Evolutionary conservation across 2,329 filamentous ascomycete species (phyloP).

Genomic region (Cryphonectria radicalis): DNA sequence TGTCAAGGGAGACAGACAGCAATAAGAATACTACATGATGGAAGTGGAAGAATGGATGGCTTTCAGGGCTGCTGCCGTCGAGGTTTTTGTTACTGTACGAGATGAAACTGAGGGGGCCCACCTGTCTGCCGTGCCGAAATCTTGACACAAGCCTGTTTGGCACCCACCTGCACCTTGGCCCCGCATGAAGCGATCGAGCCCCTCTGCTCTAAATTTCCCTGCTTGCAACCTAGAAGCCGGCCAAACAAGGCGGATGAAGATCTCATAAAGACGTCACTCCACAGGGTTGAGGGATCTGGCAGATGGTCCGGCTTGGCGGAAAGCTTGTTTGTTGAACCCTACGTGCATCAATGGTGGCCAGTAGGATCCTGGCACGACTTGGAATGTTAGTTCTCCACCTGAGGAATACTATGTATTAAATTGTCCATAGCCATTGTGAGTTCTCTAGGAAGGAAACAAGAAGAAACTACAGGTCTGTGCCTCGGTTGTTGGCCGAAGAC

Average conservation of each 20-base stretch:
- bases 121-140: neutral
- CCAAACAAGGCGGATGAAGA: neutral
- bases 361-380: neutral
- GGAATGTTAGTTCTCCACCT: neutral
- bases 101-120: neutral
- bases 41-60: neutral
- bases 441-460: too few relatives aligned
- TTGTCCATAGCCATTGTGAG: too few relatives aligned
- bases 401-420: too few relatives aligned
- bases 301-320: constrained; percentile 16
- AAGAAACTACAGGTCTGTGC: too few relatives aligned
- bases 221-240: neutral
- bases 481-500: too few relatives aligned
- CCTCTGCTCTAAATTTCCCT: neutral
- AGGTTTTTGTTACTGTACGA: neutral
- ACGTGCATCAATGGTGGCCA: neutral
- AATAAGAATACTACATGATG: neutral
- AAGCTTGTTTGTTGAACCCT: constrained; percentile 4
- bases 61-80: neutral
- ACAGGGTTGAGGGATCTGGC: constrained; percentile 3
- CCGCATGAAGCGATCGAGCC: neutral
- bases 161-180: neutral
- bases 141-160: neutral
- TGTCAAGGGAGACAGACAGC: neutral
- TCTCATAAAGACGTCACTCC: constrained; percentile 1